phyloP scores from a whole-genome alignment of 2,329 filamentous ascomycete genomes.

The Sclerotiophoma versabilis region DNA sequence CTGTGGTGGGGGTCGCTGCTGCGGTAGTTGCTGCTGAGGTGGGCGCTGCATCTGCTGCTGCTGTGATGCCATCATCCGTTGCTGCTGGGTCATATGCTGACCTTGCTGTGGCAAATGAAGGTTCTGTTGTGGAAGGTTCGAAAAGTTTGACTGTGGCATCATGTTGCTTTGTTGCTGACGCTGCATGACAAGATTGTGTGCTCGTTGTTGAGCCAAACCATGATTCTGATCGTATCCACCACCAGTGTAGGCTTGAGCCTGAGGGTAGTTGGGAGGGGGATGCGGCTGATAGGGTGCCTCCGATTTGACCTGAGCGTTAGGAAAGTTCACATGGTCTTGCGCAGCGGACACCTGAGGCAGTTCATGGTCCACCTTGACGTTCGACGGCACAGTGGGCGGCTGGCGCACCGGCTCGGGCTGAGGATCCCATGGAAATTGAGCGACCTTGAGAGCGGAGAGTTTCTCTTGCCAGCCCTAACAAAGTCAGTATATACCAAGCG shows the following conservation, averaged over 20 bases:
- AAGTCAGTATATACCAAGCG: conserved; percentile 27
- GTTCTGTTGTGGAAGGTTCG: conserved; percentile 27
- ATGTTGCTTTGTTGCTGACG: conserved; percentile 40
- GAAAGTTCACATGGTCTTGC: conserved; percentile 40
- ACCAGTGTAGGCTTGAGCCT: conserved; percentile 44
- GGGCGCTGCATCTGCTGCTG: conserved; percentile 33
- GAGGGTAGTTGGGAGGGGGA: conserved; percentile 38
- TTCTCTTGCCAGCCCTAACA: conserved; percentile 91
- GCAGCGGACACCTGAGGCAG: conserved; percentile 39
- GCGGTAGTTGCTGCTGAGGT: conserved; percentile 38
- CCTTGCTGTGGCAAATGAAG: conserved; percentile 26
- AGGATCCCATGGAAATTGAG: conserved; percentile 94
- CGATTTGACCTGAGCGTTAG: conserved; percentile 58
- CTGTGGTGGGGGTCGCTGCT: conserved; percentile 37
- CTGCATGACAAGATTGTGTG: conserved; percentile 56
- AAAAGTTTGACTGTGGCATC: conserved; percentile 35
- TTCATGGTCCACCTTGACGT: conserved; percentile 46
- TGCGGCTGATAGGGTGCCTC: conserved; percentile 52
- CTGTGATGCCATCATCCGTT: conserved; percentile 37
- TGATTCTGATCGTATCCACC: conserved; percentile 49
- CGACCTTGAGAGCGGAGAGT: conserved; percentile 82
- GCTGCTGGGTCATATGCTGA: conserved; percentile 41
- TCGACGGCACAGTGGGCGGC: conserved; percentile 52
- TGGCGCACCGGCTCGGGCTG: conserved; percentile 61
- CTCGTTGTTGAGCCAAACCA: conserved; percentile 62